Percentiles rank a stretch among this genome's conserved stretches.
Conservation (phyloP, 768 basidiomycete genomes). For the Leccinellum rugosiceps region DNA sequence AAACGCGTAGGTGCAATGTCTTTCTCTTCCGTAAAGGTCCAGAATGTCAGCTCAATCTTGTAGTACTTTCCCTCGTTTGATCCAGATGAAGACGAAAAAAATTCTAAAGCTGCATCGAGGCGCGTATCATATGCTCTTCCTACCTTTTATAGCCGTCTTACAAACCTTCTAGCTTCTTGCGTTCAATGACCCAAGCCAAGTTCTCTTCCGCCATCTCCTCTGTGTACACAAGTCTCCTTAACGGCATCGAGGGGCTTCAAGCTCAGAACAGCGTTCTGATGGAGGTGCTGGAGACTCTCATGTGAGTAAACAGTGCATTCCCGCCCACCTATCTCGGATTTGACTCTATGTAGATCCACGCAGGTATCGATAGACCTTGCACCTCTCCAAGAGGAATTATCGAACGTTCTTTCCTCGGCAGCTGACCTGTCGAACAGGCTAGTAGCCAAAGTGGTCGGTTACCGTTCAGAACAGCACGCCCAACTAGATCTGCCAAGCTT, state of each 20-base stretch:
- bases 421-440: conserved; percentile 85
- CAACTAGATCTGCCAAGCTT: conserved; percentile 71
- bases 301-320: conserved; percentile 28
- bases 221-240: conserved; percentile 61
- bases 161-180: conserved; percentile 53
- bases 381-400: conserved; percentile 60
- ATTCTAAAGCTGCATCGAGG: conserved; percentile 30
- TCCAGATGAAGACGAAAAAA: conserved; percentile 48
- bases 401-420: conserved; percentile 73
- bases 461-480: conserved; percentile 78
- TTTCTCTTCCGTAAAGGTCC: background rate
- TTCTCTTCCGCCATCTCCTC: conserved; percentile 61
- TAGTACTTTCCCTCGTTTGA: conserved; percentile 63
- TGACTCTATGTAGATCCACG: conserved; percentile 33
- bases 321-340: background rate
- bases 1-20: conserved; percentile 49
- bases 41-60: background rate
- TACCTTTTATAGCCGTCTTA: conserved; percentile 7
- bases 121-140: conserved; percentile 6
- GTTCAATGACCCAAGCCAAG: conserved; percentile 62
- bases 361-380: conserved; percentile 39
- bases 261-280: conserved; percentile 55
- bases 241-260: conserved; percentile 66
- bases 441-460: conserved; percentile 71
- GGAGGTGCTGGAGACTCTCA: conserved; percentile 51